Percentiles rank a stretch among this genome's conserved stretches.
Conservation (phyloP, 306 rosid species). For the Fragaria iinumae region DNA sequence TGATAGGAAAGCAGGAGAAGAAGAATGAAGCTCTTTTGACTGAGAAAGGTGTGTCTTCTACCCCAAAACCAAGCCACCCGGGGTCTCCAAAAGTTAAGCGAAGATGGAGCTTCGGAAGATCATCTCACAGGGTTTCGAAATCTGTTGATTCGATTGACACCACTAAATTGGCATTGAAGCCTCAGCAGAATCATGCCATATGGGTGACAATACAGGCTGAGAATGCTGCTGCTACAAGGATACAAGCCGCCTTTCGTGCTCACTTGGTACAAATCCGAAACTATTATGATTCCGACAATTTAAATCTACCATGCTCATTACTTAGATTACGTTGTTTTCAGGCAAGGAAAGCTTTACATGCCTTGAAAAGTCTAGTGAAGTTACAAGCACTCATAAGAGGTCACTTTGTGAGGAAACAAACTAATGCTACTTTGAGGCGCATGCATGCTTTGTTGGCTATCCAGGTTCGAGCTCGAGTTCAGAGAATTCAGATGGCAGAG, state of each 20-base stretch:
- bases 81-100: constrained; percentile 51
- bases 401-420: constrained; percentile 82
- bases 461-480: constrained; percentile 81
- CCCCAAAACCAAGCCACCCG: constrained; percentile 13
- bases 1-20: constrained; percentile 60
- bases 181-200: constrained; percentile 26
- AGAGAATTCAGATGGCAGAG: constrained; percentile 60
- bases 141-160: constrained; percentile 51
- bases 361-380: constrained; percentile 84
- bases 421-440: constrained; percentile 57
- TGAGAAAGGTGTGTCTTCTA: not conserved
- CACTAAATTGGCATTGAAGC: constrained; percentile 31
- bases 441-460: constrained; percentile 89
- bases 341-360: constrained; percentile 91
- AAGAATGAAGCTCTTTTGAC: constrained; percentile 32
- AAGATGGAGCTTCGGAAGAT: constrained; percentile 73
- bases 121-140: constrained; percentile 40
- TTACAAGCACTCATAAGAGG: constrained; percentile 91
- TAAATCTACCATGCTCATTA: not conserved
- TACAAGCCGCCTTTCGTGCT: constrained; percentile 74
- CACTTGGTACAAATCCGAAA: constrained; percentile 49
- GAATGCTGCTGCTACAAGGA: constrained; percentile 63
- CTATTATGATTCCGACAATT: not conserved
- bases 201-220: constrained; percentile 16
- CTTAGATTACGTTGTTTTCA: constrained; percentile 30